Conservation (phyloP, 2,329 filamentous ascomycete genomes). For the Stemphylium lycopersici region DNA sequence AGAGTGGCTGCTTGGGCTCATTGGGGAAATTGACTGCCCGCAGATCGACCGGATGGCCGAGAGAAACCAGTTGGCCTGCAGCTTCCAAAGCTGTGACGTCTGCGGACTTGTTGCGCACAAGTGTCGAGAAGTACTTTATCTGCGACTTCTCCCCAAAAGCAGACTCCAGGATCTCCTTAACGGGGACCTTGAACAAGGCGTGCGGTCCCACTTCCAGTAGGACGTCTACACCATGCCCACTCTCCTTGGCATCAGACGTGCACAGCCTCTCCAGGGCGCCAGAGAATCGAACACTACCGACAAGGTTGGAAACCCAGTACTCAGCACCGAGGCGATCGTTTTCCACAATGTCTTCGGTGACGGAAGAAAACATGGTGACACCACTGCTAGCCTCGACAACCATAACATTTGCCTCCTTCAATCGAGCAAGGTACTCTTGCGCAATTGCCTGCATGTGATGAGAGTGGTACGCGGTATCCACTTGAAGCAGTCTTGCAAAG, state of each 20-base stretch:
- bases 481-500: conserved; percentile 49
- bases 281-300: conserved; percentile 20
- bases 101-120: conserved; percentile 15
- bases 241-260: neutral
- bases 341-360: conserved; percentile 14
- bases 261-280: conserved; percentile 8
- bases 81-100: conserved; percentile 11
- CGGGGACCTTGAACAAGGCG: conserved; percentile 11
- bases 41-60: conserved; percentile 4
- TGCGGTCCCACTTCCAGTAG: conserved; percentile 26
- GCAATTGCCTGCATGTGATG: conserved; percentile 47
- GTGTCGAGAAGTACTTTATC: conserved; percentile 12
- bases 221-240: neutral
- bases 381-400: neutral
- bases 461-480: conserved; percentile 56
- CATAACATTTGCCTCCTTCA: conserved; percentile 8
- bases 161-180: conserved; percentile 10
- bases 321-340: conserved; percentile 19
- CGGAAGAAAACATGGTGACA: conserved; percentile 22
- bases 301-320: conserved; percentile 38
- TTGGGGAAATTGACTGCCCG: conserved; percentile 12
- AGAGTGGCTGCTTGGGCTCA: conserved; percentile 9
- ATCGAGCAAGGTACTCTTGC: conserved; percentile 20
- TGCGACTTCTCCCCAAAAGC: conserved; percentile 1
- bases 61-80: conserved; percentile 4